Evolutionary conservation across 345 rosid species (phyloP).

Genomic region (Physaria fendleri): DNA sequence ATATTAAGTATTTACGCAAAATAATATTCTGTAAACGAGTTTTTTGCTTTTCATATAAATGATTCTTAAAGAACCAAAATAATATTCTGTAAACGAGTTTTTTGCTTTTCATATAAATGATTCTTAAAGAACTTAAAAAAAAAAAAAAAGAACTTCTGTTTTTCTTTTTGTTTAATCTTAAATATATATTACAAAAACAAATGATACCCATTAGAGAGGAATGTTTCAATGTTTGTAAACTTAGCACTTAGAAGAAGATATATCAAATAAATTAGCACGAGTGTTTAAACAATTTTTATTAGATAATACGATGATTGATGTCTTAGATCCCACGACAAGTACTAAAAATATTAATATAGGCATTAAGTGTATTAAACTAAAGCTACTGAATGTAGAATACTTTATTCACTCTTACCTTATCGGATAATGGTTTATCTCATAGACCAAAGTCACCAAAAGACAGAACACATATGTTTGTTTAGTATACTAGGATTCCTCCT

Average conservation of each 20-base stretch:
- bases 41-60: background rate
- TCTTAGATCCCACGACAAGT: slow-evolving; percentile 6
- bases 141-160: too few relatives aligned
- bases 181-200: background rate
- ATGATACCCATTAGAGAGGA: background rate
- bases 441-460: slow-evolving; percentile 12
- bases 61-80: background rate
- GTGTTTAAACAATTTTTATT: background rate
- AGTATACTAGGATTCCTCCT: slow-evolving; percentile 17
- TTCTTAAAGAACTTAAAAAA: background rate
- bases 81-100: background rate
- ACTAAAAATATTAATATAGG: background rate
- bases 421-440: slow-evolving; percentile 19
- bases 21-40: background rate
- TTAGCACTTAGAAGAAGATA: background rate
- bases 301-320: slow-evolving; percentile 1
- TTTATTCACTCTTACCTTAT: slow-evolving; percentile 7
- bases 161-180: background rate
- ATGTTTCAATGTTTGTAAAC: background rate
- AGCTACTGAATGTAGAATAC: background rate
- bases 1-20: background rate
- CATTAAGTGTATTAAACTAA: background rate
- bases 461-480: slow-evolving; percentile 10
- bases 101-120: background rate
- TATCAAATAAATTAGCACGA: background rate